These are phyloP conservation scores for Kurtzmaniella fragi DNA, from an alignment of 805 yeast genomes.

Conservation along the genomic window DNA sequence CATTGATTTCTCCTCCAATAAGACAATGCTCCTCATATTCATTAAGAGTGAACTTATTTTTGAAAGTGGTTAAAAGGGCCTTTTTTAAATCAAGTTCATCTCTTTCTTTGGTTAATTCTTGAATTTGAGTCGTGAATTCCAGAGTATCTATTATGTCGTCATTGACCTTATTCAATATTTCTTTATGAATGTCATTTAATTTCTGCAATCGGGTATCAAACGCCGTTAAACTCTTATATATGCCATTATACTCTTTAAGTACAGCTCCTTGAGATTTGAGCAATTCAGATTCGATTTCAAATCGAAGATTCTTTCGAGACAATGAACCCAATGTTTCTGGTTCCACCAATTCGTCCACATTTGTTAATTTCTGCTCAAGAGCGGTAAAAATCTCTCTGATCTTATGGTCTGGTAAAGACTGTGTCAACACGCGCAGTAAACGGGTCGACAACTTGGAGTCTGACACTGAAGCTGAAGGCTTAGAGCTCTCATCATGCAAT, in stretches of 20 bases:
- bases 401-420: constrained; percentile 34
- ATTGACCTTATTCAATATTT: constrained; percentile 39
- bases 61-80: constrained; percentile 46
- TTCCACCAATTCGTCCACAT: constrained; percentile 34
- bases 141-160: constrained; percentile 16
- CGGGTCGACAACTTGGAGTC: constrained; percentile 34
- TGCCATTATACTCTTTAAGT: constrained; percentile 30
- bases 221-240: constrained; percentile 19
- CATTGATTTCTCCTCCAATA: constrained; percentile 38
- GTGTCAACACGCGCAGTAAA: constrained; percentile 45
- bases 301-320: constrained; percentile 54
- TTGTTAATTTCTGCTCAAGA: constrained; percentile 20
- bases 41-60: constrained; percentile 58
- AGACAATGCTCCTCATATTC: constrained; percentile 68
- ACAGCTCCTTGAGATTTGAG: constrained; percentile 44
- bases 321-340: constrained; percentile 54
- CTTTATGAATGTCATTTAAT: constrained; percentile 16
- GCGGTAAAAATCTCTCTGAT: constrained; percentile 29
- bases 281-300: constrained; percentile 57
- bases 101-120: constrained; percentile 23
- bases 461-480: constrained; percentile 2
- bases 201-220: constrained; percentile 13
- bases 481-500: not conserved
- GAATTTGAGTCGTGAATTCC: constrained; percentile 19
- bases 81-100: constrained; percentile 43